Base-by-base conservation (phyloP, 495 filamentous ascomycete genomes). In the Penicillium paradoxum region DNA sequence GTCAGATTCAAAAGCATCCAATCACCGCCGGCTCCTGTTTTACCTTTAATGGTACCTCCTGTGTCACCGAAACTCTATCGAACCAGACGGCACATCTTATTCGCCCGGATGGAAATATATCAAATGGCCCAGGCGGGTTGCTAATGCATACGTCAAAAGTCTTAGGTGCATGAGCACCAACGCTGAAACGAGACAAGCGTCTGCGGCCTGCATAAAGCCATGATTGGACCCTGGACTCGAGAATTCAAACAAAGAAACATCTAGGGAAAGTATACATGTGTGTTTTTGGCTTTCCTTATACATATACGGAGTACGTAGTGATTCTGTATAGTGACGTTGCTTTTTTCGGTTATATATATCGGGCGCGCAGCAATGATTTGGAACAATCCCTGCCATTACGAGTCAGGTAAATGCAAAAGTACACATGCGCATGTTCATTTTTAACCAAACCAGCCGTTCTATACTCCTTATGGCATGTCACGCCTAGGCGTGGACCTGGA, bases 1-100 rank as follows among this genome's bases (percentile, higher is more conserved):
- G 49, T 51, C 49, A 43, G 8, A 25, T 51, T 32, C 30, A 22
- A 47, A 32, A n/a, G 6, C 24, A 33, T n/a, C 48, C 48, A 42
- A 40, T 44, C 5, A 37, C 5, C n/a, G 34, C n/a, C 34, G 30
- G 25, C 46, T 29, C 27, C 33, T 45, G 38, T 45, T 34, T 37
- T 49, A 54, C 18, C 6, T 22, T 25, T 43, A 2, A 38, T 52
- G 38, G 54, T 46, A 56, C 36, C 43, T 51, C 55, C 49, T 44
- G 45, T 61, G 53, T 57, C 47, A 56, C 34, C 32, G 14, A 53
- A 62, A 58, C 53, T 54, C 33, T 51, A 34, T 54, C 55, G 42
- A 10, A 37, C 0, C 3, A 4, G 13, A 25, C 6, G 13, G n/a
- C 2, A 2, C n/a, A 11, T 22, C 21, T 17, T 14, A 40, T 51